Evolutionary conservation across 257 asterid species (phyloP).

Genomic region (Ehretia macrophylla): DNA sequence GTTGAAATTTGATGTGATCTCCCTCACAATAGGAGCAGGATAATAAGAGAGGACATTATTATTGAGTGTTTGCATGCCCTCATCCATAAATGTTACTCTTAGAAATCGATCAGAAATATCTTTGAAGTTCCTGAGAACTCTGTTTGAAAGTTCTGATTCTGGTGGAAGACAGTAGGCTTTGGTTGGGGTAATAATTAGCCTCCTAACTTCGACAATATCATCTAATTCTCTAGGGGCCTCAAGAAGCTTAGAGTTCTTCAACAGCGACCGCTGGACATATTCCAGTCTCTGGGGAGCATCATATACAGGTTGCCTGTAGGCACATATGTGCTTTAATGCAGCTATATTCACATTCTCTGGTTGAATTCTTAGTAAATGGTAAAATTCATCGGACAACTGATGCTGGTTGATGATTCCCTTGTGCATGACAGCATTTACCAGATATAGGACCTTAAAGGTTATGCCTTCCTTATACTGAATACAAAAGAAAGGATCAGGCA

Average conservation of each 20-base stretch:
- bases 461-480: conserved; percentile 50
- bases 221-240: conserved; percentile 47
- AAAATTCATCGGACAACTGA: conserved; percentile 57
- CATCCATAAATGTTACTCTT: conserved; percentile 91
- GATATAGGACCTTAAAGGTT: conserved; percentile 53
- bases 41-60: conserved; percentile 54
- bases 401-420: conserved; percentile 81
- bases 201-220: conserved; percentile 70
- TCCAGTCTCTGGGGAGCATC: conserved; percentile 52
- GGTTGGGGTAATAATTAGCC: conserved; percentile 71
- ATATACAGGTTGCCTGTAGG: conserved; percentile 48
- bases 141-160: conserved; percentile 70
- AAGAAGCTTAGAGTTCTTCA: conserved; percentile 56
- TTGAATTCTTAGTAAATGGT: conserved; percentile 45
- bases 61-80: conserved; percentile 71
- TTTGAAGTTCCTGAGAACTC: conserved; percentile 68
- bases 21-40: conserved; percentile 54
- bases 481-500: conserved; percentile 56
- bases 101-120: conserved; percentile 65
- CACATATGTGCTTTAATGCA: conserved; percentile 62
- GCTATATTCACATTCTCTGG: conserved; percentile 53
- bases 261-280: conserved; percentile 50
- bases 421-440: conserved; percentile 78
- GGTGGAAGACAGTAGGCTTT: conserved; percentile 88
- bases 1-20: conserved; percentile 27